Evolutionary conservation across 2,329 filamentous ascomycete species (phyloP).

Genomic region (Pestalotiopsis sp.): DNA sequence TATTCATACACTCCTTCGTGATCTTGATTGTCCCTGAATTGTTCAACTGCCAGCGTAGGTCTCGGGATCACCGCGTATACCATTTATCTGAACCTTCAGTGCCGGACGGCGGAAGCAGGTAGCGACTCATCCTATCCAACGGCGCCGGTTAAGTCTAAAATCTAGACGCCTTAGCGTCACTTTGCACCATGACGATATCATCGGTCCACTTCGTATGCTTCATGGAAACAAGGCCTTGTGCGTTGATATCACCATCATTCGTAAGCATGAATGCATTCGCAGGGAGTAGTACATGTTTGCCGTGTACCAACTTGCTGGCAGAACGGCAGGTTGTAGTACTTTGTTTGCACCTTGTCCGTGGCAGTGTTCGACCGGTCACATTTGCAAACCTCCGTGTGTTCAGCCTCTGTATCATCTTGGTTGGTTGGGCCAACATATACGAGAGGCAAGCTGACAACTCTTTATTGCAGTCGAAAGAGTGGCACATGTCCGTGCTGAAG

Average conservation of each 20-base stretch:
- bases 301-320: not conserved
- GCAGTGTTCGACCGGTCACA: slow-evolving; percentile 2
- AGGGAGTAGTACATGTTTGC: not conserved
- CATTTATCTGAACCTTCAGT: not conserved
- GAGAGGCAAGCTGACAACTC: not conserved
- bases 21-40: not conserved
- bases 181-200: not conserved
- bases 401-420: not conserved
- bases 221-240: not conserved
- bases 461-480: not conserved
- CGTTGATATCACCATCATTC: not conserved
- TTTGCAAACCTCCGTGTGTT: not conserved
- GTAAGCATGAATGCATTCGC: not conserved
- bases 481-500: not conserved
- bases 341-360: not conserved
- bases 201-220: not conserved
- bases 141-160: not conserved
- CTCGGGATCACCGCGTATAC: not conserved
- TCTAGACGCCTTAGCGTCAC: slow-evolving; percentile 8
- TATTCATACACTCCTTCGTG: not conserved
- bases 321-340: not conserved
- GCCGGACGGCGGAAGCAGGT: not conserved
- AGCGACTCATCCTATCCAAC: not conserved
- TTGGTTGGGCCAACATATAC: not conserved
- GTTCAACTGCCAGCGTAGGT: not conserved